Evolutionary conservation across 1,139 yeast species (phyloP).

Genomic region (Yamadazyma kanchanaburiensis): DNA sequence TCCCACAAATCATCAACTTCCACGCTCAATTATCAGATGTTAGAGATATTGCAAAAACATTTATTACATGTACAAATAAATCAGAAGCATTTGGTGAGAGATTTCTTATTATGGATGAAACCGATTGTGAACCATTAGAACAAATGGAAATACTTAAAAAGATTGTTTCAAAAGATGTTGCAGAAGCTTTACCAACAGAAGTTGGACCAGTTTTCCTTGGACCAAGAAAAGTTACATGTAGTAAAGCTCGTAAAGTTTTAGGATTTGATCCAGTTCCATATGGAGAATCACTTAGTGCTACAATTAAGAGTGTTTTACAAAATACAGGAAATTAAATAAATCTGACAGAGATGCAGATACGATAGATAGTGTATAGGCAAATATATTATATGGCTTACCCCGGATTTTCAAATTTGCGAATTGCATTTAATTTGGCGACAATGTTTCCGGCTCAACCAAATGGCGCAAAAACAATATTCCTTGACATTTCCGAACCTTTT

Average conservation of each 20-base stretch:
- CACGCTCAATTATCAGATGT: constrained; percentile 13
- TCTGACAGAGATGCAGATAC: too few species aligned
- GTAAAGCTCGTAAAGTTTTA: constrained; percentile 5
- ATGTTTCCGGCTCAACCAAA: constrained; percentile 3
- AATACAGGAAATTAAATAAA: too few species aligned
- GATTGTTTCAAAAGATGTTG: constrained; percentile 3
- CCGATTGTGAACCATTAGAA: not conserved
- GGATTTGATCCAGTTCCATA: constrained; percentile 2
- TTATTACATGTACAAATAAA: constrained; percentile 11
- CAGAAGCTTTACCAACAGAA: constrained; percentile 4
- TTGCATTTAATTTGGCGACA: constrained; percentile 6
- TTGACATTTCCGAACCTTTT: not conserved
- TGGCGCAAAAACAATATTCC: constrained; percentile 8
- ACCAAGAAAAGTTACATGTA: constrained; percentile 1
- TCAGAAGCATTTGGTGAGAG: constrained; percentile 12
- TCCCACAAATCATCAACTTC: not conserved
- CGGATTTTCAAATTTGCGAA: constrained; percentile 5
- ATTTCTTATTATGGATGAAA: constrained; percentile 6
- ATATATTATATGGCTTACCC: too few species aligned
- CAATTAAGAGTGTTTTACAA: constrained; percentile 2
- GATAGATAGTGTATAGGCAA: too few species aligned
- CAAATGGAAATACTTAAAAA: constrained; percentile 1
- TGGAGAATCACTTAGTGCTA: constrained; percentile 1
- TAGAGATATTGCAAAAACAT: constrained; percentile 17
- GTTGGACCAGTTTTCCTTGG: constrained; percentile 1